These are phyloP conservation scores for Lyophyllum shimeji DNA, from an alignment of 768 basidiomycete genomes.

Conservation along the genomic window DNA sequence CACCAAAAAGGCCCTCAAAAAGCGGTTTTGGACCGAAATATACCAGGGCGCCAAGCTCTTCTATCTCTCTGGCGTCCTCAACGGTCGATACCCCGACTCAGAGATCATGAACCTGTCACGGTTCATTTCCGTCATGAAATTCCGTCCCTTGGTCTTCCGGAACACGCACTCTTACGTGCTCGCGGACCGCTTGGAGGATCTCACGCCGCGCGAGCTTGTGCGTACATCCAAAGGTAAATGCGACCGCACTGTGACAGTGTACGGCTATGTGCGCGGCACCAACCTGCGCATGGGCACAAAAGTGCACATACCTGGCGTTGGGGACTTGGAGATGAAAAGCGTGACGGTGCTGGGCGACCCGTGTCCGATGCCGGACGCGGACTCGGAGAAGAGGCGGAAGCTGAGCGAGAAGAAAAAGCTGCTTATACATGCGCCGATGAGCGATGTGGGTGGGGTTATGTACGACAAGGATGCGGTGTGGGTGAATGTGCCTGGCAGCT, in stretches of 20 bases:
- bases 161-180: conserved; percentile 95
- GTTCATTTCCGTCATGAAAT: conserved; percentile 98
- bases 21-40: conserved; percentile 99
- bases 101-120: conserved; percentile 96
- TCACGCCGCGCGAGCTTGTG: conserved; percentile 84
- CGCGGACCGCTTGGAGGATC: conserved; percentile 92
- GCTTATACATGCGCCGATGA: conserved; percentile 96
- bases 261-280: conserved; percentile 93
- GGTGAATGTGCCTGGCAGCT: conserved; percentile 96
- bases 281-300: conserved; percentile 74
- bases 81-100: conserved; percentile 95
- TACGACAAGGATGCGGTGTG: conserved; percentile 99
- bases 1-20: conserved; percentile 94
- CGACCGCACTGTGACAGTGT: conserved; percentile 91
- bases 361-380: conserved; percentile 88
- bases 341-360: conserved; percentile 86
- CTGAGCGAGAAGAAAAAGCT: conserved; percentile 94
- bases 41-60: conserved; percentile 99
- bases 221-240: conserved; percentile 81
- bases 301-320: conserved; percentile 94
- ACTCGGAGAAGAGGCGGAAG: conserved; percentile 88
- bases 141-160: conserved; percentile 93
- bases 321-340: conserved; percentile 77
- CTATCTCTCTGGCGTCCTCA: conserved; percentile 94
- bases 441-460: conserved; percentile 93